A percentile compares a stretch with the other conserved stretches of the same genome.
Evolutionary conservation across 768 basidiomycete genomes (phyloP).

Genomic region (Leccinum pellstonianum): DNA sequence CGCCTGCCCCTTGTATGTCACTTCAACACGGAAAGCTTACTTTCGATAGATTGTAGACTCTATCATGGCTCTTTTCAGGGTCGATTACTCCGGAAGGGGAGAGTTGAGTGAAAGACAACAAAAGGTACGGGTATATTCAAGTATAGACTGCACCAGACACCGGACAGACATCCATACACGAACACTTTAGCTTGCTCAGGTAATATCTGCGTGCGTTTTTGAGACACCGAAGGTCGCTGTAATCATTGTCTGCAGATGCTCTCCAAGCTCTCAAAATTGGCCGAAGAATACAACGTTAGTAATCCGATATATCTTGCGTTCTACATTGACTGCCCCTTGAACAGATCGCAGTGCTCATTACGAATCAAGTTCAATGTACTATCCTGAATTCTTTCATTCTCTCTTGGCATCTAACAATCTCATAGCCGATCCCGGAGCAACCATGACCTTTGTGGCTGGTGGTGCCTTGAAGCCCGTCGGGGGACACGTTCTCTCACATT

Average conservation of each 20-base stretch:
- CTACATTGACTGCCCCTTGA: slow-evolving; percentile 8
- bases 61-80: slow-evolving; percentile 95
- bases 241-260: slow-evolving; percentile 60
- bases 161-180: slow-evolving; percentile 10
- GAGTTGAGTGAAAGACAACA: slow-evolving; percentile 94
- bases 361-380: slow-evolving; percentile 89
- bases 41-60: slow-evolving; percentile 80
- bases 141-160: background rate
- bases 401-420: slow-evolving; percentile 7
- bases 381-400: slow-evolving; percentile 1
- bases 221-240: background rate
- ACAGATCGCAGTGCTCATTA: slow-evolving; percentile 82
- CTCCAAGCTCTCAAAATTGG: slow-evolving; percentile 84
- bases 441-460: slow-evolving; percentile 93
- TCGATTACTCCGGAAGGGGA: slow-evolving; percentile 91
- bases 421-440: slow-evolving; percentile 90
- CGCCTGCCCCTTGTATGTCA: background rate
- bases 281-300: slow-evolving; percentile 85
- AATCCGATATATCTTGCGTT: background rate
- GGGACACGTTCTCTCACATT: slow-evolving; percentile 83
- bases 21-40: slow-evolving; percentile 8
- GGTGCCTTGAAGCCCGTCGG: slow-evolving; percentile 90
- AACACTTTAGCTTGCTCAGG: slow-evolving; percentile 74
- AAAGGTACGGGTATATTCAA: slow-evolving; percentile 47
- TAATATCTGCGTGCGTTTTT: slow-evolving; percentile 25